Percentiles rank a stretch among this genome's conserved stretches.
Evolutionary conservation across 2,329 filamentous ascomycete species (phyloP).

Genomic region (Sporothrix luriei): DNA sequence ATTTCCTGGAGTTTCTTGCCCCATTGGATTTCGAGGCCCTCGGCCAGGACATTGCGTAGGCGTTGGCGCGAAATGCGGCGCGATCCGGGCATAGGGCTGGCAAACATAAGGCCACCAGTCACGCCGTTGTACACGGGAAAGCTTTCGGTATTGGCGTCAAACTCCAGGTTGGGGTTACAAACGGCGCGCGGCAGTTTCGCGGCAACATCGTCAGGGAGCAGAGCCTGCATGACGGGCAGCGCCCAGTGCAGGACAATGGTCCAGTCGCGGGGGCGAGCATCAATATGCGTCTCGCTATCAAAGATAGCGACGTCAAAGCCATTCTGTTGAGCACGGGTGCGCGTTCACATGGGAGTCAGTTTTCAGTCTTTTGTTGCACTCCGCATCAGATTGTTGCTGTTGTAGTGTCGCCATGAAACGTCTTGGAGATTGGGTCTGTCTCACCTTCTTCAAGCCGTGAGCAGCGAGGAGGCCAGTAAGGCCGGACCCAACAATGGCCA

Average conservation of each 20-base stretch:
- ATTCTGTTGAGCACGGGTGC: slow-evolving; percentile 36
- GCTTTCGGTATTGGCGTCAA: slow-evolving; percentile 41
- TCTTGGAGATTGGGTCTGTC: neutral
- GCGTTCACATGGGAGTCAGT: slow-evolving; percentile 1
- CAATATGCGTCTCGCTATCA: slow-evolving; percentile 41
- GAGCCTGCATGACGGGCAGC: slow-evolving; percentile 42
- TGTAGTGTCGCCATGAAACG: neutral
- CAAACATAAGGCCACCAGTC: slow-evolving; percentile 45
- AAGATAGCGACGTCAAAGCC: slow-evolving; percentile 43
- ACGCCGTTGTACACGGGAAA: slow-evolving; percentile 43
- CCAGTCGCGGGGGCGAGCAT: slow-evolving; percentile 45
- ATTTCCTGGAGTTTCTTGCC: slow-evolving; percentile 36
- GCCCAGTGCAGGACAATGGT: slow-evolving; percentile 49
- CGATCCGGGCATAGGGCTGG: slow-evolving; percentile 41
- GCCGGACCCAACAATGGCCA: slow-evolving; percentile 46
- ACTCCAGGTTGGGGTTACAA: slow-evolving; percentile 44
- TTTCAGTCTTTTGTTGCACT: neutral
- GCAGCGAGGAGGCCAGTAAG: slow-evolving; percentile 45
- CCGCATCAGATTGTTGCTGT: neutral
- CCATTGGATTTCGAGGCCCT: slow-evolving; percentile 44
- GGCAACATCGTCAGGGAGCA: slow-evolving; percentile 43
- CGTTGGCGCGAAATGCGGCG: slow-evolving; percentile 44
- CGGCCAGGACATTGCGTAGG: slow-evolving; percentile 42
- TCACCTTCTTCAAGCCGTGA: slow-evolving; percentile 45
- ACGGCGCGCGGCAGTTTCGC: slow-evolving; percentile 40